phyloP scores from a whole-genome alignment of 768 basidiomycete genomes.

The Naganishia vaughanmartiniae region DNA sequence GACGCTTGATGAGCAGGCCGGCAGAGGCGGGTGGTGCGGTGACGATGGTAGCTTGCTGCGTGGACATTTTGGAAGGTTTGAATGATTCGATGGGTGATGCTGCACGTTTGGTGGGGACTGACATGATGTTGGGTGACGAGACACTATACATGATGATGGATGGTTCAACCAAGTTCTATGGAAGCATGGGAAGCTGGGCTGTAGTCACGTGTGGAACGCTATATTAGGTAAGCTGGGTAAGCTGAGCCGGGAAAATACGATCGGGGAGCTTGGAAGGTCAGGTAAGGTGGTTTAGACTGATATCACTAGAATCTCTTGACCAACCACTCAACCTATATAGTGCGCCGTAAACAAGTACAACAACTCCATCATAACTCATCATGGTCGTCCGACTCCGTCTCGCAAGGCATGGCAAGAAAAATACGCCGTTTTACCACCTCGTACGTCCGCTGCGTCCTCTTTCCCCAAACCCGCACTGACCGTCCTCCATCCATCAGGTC shows the following conservation, averaged over 20 bases:
- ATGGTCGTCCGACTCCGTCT: slow-evolving; percentile 86
- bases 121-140: slow-evolving; percentile 13
- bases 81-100: slow-evolving; percentile 13
- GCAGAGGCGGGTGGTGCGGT: slow-evolving; percentile 33
- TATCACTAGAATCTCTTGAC: background rate
- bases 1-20: slow-evolving; percentile 71
- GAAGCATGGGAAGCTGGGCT: background rate
- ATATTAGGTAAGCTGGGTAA: slow-evolving; percentile 14
- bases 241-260: slow-evolving; percentile 11
- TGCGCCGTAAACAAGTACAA: background rate
- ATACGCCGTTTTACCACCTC: slow-evolving; percentile 75
- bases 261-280: background rate
- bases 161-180: slow-evolving; percentile 18
- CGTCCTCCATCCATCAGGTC: slow-evolving; percentile 47
- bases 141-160: background rate
- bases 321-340: background rate
- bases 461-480: background rate
- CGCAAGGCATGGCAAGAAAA: slow-evolving; percentile 72
- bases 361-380: background rate
- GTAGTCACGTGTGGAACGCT: background rate
- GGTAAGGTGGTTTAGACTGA: background rate
- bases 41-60: background rate
- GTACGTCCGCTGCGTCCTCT: slow-evolving; percentile 44
- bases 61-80: slow-evolving; percentile 30
- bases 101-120: slow-evolving; percentile 10